phyloP scores from a whole-genome alignment of 177 flowering plant genomes.

The Vitis hybrid region DNA sequence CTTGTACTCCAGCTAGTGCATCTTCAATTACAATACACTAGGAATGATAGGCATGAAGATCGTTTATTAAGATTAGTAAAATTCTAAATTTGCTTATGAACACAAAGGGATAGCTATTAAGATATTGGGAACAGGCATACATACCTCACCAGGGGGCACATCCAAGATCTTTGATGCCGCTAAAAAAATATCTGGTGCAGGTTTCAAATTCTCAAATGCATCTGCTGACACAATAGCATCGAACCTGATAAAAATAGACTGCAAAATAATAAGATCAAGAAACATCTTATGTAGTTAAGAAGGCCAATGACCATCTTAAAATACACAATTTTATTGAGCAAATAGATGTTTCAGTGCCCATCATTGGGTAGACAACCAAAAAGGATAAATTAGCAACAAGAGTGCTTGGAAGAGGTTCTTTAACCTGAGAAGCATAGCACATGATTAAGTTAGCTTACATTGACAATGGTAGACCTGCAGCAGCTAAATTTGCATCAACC shows the following conservation, averaged over 20 bases:
- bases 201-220: slow-evolving; percentile 95
- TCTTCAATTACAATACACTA: slow-evolving; percentile 98
- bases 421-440: background rate
- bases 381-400: too few relatives aligned
- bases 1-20: slow-evolving; percentile 97
- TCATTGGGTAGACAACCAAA: too few relatives aligned
- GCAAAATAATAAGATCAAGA: slow-evolving; percentile 16
- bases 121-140: too few relatives aligned
- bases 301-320: too few relatives aligned
- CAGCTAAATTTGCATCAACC: slow-evolving; percentile 92
- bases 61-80: background rate
- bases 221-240: slow-evolving; percentile 98
- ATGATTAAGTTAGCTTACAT: slow-evolving; percentile 47
- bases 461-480: slow-evolving; percentile 80
- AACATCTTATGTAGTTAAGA: background rate
- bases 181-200: slow-evolving; percentile 94
- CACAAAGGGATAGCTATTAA: too few relatives aligned
- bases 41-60: slow-evolving; percentile 2
- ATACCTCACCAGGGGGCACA: slow-evolving; percentile 81
- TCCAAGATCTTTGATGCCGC: slow-evolving; percentile 80
- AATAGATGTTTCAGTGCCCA: too few relatives aligned
- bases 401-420: background rate
- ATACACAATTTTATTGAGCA: too few relatives aligned
- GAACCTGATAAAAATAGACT: slow-evolving; percentile 57
- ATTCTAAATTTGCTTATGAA: background rate